Evolutionary conservation across 345 rosid genomes (phyloP).

Genomic region (Boechera retrofracta): DNA sequence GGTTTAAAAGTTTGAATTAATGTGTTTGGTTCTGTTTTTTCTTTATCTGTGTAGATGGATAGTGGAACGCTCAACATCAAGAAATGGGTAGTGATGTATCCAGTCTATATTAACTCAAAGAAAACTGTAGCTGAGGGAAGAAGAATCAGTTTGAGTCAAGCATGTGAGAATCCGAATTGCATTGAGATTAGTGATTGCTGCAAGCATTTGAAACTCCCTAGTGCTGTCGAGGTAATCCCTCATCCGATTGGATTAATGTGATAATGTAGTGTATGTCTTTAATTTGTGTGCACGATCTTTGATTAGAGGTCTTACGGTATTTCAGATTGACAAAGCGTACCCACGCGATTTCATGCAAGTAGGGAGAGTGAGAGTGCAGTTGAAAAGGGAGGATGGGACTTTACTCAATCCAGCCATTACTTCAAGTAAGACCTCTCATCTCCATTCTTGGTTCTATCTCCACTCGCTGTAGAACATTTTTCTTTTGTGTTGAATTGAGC

Average conservation of each 20-base stretch:
- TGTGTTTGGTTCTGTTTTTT: background rate
- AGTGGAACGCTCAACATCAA: slow-evolving; percentile 50
- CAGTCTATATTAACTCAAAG: slow-evolving; percentile 87
- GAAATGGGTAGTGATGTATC: slow-evolving; percentile 89
- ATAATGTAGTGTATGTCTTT: background rate
- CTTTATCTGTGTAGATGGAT: slow-evolving; percentile 49
- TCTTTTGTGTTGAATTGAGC: slow-evolving; percentile 9
- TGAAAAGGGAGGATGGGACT: slow-evolving; percentile 87
- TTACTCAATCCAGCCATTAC: slow-evolving; percentile 74
- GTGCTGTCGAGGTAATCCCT: slow-evolving; percentile 72
- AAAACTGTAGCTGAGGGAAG: slow-evolving; percentile 92
- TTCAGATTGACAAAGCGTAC: slow-evolving; percentile 84
- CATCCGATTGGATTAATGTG: background rate
- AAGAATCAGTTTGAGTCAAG: slow-evolving; percentile 65
- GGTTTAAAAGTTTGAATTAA: background rate
- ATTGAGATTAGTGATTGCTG: slow-evolving; percentile 89
- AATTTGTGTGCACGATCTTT: background rate
- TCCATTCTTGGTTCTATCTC: background rate
- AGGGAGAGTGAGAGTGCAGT: slow-evolving; percentile 84
- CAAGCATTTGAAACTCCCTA: slow-evolving; percentile 66
- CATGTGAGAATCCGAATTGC: slow-evolving; percentile 88
- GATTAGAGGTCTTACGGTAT: background rate
- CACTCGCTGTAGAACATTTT: background rate
- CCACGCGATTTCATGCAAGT: slow-evolving; percentile 95
- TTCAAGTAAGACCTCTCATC: slow-evolving; percentile 61